Conservation (phyloP, 345 rosid genomes). For the Brassica rapa region DNA sequence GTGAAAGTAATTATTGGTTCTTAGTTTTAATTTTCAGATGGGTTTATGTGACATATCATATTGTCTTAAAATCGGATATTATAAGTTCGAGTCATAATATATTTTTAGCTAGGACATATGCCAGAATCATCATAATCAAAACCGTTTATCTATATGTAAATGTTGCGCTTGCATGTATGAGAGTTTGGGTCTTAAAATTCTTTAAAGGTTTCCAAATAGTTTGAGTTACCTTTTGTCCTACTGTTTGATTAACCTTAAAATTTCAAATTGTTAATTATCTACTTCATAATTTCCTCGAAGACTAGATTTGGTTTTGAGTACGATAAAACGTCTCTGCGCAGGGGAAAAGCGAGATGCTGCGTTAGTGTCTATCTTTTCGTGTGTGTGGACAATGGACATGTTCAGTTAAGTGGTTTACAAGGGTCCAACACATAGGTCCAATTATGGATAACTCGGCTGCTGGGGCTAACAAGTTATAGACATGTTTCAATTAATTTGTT, state of each 20-base stretch:
- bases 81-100: not conserved
- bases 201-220: slow-evolving; percentile 7
- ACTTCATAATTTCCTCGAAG: not conserved
- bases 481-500: not conserved
- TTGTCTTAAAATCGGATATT: not conserved
- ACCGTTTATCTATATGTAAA: not conserved
- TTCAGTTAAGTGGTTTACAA: not conserved
- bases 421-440: not conserved
- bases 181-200: no score
- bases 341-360: not conserved
- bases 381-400: not conserved
- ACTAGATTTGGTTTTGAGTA: not conserved
- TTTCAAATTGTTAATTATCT: not conserved
- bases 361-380: slow-evolving; percentile 11
- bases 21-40: not conserved
- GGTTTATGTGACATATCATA: not conserved
- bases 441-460: not conserved
- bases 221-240: not conserved
- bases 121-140: not conserved
- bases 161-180: not conserved
- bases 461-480: not conserved
- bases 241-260: slow-evolving; percentile 12
- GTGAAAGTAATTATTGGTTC: slow-evolving; percentile 7
- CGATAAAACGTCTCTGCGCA: not conserved
- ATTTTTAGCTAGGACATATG: slow-evolving; percentile 6